Percentiles rank a stretch among this genome's conserved stretches.
These are phyloP conservation scores for Silybum marianum DNA, from an alignment of 129 eudicot species.

Conservation along the genomic window DNA sequence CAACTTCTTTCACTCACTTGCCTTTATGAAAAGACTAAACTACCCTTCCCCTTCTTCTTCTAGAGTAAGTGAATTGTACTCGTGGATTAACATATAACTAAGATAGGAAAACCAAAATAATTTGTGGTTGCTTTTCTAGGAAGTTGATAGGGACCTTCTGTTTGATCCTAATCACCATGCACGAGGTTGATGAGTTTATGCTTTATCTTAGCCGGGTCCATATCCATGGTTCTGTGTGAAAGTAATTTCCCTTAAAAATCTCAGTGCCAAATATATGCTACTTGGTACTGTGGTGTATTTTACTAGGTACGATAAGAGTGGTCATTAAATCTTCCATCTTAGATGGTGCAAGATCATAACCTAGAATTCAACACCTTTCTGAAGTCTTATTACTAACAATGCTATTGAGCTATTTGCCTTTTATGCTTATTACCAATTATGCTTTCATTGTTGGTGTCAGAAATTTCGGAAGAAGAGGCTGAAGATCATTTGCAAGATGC, in stretches of 20 bases:
- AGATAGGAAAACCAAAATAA: background rate
- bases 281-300: background rate
- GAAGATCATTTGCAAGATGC: constrained; percentile 94
- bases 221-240: background rate
- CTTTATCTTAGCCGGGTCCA: background rate
- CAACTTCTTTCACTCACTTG: background rate
- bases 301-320: background rate
- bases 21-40: background rate
- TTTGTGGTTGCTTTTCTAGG: background rate
- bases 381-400: background rate
- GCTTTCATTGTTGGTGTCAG: constrained; percentile 46
- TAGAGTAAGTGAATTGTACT: background rate
- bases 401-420: constrained; percentile 20
- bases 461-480: constrained; percentile 96
- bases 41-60: background rate
- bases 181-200: background rate
- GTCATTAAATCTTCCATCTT: background rate
- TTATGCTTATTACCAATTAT: constrained; percentile 16
- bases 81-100: background rate
- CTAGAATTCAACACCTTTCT: background rate
- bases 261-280: background rate
- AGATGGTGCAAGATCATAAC: background rate
- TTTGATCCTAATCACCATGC: background rate
- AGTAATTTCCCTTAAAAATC: background rate
- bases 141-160: background rate